A percentile compares a stretch with the other conserved stretches of the same genome.
Conservation (phyloP, 2,329 filamentous ascomycete genomes). For the Diaporthe nobilis region DNA sequence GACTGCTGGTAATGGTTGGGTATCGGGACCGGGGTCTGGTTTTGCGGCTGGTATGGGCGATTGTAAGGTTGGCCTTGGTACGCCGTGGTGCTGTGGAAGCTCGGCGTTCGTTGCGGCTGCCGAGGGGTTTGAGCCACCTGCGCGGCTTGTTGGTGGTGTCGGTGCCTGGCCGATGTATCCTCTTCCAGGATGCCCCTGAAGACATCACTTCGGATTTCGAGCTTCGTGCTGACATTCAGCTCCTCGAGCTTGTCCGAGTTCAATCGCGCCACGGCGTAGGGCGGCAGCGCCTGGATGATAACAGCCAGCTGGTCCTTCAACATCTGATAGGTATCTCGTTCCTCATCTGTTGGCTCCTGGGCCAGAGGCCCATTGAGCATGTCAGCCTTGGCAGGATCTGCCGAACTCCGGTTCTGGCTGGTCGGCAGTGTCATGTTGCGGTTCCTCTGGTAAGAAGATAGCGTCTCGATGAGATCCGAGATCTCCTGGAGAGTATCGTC, state of each 20-base stretch:
- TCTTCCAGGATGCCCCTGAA: slow-evolving; percentile 87
- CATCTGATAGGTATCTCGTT: slow-evolving; percentile 75
- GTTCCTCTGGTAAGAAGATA: slow-evolving; percentile 84
- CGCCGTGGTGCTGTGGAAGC: slow-evolving; percentile 53
- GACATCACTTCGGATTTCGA: slow-evolving; percentile 80
- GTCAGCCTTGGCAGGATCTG: slow-evolving; percentile 75
- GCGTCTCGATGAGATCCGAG: slow-evolving; percentile 81
- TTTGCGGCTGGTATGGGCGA: slow-evolving; percentile 64
- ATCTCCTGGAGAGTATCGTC: slow-evolving; percentile 81
- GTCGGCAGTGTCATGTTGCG: slow-evolving; percentile 79
- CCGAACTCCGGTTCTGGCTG: slow-evolving; percentile 71
- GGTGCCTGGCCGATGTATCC: slow-evolving; percentile 71
- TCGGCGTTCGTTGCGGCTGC: slow-evolving; percentile 56
- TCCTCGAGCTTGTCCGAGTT: slow-evolving; percentile 89
- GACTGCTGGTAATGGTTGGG: slow-evolving; percentile 63
- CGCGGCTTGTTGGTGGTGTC: slow-evolving; percentile 56
- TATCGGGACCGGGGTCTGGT: slow-evolving; percentile 59
- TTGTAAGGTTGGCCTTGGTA: slow-evolving; percentile 61
- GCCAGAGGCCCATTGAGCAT: slow-evolving; percentile 77
- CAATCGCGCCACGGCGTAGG: slow-evolving; percentile 87
- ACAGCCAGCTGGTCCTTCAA: slow-evolving; percentile 82
- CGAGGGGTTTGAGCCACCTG: slow-evolving; percentile 48
- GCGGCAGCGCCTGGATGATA: slow-evolving; percentile 82
- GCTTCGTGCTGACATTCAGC: slow-evolving; percentile 83
- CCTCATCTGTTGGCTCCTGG: slow-evolving; percentile 74